A percentile compares a stretch with the other conserved stretches of the same genome.
Conservation (phyloP, 2,329 filamentous ascomycete genomes). For the Diaporthe destruens region DNA sequence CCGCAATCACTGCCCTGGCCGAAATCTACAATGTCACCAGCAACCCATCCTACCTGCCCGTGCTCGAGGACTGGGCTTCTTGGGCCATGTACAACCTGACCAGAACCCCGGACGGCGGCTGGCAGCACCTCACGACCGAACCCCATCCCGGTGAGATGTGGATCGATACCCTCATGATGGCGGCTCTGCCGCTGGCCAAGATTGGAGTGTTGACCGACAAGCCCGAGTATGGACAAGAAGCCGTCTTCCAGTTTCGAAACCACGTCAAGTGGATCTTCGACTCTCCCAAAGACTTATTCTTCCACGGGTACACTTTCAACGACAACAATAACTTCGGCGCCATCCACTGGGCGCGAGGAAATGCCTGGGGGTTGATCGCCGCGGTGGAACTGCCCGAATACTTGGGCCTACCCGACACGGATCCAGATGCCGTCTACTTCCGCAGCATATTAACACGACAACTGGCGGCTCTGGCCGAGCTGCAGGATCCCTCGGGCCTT, state of each 20-base stretch:
- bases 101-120: slow-evolving; percentile 12
- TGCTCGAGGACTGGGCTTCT: neutral
- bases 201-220: slow-evolving; percentile 9
- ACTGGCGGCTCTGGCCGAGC: neutral
- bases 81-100: slow-evolving; percentile 20
- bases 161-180: slow-evolving; percentile 14
- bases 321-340: slow-evolving; percentile 8
- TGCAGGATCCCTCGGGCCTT: neutral
- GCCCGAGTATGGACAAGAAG: neutral
- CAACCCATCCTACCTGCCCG: slow-evolving; percentile 10
- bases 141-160: neutral
- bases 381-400: slow-evolving; percentile 17
- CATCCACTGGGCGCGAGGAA: slow-evolving; percentile 4
- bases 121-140: slow-evolving; percentile 14
- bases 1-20: slow-evolving; percentile 1
- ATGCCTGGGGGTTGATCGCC: slow-evolving; percentile 20
- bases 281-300: neutral
- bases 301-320: slow-evolving; percentile 15
- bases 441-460: slow-evolving; percentile 1
- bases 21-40: slow-evolving; percentile 6
- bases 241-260: slow-evolving; percentile 19
- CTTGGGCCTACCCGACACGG: neutral
- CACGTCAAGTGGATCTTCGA: slow-evolving; percentile 26
- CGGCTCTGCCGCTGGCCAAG: slow-evolving; percentile 3
- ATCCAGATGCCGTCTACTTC: slow-evolving; percentile 6